Base-by-base conservation (phyloP, 306 rosid species). In the Morella rubra region DNA sequence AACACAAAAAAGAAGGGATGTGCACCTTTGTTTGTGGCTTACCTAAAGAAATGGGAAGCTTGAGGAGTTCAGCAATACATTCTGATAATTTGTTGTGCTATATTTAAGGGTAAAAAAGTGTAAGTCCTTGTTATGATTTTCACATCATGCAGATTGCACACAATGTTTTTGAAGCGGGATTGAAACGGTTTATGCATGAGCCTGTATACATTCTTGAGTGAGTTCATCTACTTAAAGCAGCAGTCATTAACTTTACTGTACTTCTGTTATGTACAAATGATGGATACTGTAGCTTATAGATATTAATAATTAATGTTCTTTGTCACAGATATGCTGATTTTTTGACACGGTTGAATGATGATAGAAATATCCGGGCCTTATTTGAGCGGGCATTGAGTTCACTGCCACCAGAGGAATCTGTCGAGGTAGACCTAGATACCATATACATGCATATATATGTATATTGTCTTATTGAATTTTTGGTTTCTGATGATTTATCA, bases 161-260 rank as follows among this genome's bases (percentile, higher is more conserved):
- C 81, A 94, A 91, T 82, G 86, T 95, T 83, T 95, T 90, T 80
- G 98, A 95, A 86, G 96, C 91, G 27, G 98, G 98, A 77, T 71
- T 95, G 81, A 95, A 92, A 72, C 89, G 88, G 64, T 95, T 95
- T 59, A 95, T 95, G 96, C 91, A 90, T 7, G 98, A 91, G 78
- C 90, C 97, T 80, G 86, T 89, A 53, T 95, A 92, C 90, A 95
- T 95, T 88, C 97, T 95, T 45, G 90, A 95, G 98, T 95, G 86
- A 85, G 98, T 92, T 81, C 62, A 69, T 71, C 87, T 77, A 75
- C 49, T 64, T 77, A 71, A 27, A 14, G 22, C 54, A 49, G n/a
- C 79, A 64, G 58, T 56, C 59, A 66, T 79, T 41, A 54, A 32
- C 65, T 32, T 27, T 71, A 44, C 45, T 14, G 42, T 74, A 24